phyloP scores from a whole-genome alignment of 176 grass and related monocot species.

The Elymus sibiricus region DNA sequence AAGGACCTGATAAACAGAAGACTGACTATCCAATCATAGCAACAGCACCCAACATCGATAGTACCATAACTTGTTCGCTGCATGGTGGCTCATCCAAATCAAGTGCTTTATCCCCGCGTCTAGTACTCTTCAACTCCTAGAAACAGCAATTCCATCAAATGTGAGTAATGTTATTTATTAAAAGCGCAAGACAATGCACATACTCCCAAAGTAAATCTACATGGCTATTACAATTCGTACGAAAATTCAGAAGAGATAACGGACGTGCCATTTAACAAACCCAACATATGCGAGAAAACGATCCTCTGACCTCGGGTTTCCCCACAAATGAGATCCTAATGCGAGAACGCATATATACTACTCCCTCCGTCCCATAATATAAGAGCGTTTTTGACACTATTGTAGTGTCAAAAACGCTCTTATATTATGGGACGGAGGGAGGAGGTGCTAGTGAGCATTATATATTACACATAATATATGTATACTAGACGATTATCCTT shows the following conservation, averaged over 20 bases:
- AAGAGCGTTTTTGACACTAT: no score
- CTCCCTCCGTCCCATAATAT: no score
- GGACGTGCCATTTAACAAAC: neutral
- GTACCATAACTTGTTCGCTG: conserved; percentile 6
- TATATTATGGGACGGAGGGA: no score
- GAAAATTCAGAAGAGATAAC: neutral
- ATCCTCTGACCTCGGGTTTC: neutral
- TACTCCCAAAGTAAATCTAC: no score
- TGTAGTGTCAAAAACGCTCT: no score
- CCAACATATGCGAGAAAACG: neutral
- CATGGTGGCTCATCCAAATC: conserved; percentile 25
- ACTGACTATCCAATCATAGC: neutral
- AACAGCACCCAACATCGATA: neutral
- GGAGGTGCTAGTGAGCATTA: neutral
- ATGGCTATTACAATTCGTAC: no score
- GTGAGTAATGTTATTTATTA: no score
- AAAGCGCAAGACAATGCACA: no score
- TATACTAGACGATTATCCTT: neutral
- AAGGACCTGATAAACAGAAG: no score
- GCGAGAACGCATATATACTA: neutral
- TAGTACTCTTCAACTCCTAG: neutral
- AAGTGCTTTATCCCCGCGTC: neutral
- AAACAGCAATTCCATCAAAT: neutral
- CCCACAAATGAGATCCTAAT: neutral
- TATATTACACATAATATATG: neutral